Percentiles rank a stretch among this genome's conserved stretches.
phyloP scores from a whole-genome alignment of 2,329 filamentous ascomycete genomes.

The Pseudogymnoascus sp. region DNA sequence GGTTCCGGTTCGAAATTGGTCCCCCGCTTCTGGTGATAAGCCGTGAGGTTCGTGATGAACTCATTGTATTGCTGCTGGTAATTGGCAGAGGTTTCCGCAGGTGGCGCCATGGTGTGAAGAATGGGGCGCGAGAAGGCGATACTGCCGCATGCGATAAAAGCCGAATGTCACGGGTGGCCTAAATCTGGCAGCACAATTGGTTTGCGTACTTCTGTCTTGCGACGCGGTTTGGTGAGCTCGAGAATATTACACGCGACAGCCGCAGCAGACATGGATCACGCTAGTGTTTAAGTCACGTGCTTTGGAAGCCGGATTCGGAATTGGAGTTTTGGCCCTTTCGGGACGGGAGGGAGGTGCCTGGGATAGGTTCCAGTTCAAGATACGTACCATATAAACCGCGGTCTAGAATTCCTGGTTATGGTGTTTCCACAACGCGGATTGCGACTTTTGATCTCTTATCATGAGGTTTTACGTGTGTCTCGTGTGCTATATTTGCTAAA shows the following conservation, averaged over 20 bases:
- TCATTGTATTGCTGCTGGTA: slow-evolving; percentile 60
- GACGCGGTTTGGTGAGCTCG: slow-evolving; percentile 10
- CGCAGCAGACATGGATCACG: slow-evolving; percentile 10
- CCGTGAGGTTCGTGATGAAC: slow-evolving; percentile 67
- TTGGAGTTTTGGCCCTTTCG: not conserved
- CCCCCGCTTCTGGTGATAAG: slow-evolving; percentile 73
- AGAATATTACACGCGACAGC: slow-evolving; percentile 11
- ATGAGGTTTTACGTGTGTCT: not conserved
- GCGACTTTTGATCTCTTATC: not conserved
- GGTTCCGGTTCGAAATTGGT: slow-evolving; percentile 75
- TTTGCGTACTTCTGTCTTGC: slow-evolving; percentile 9
- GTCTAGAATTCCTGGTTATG: slow-evolving; percentile 6
- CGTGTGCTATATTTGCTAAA: not conserved
- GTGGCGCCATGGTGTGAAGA: not conserved
- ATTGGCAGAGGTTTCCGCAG: not conserved
- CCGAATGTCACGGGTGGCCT: not conserved
- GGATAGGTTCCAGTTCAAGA: not conserved
- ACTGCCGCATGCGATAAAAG: slow-evolving; percentile 10
- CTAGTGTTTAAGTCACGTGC: not conserved
- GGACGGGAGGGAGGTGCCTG: slow-evolving; percentile 3
- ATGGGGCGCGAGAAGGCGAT: not conserved
- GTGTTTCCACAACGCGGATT: not conserved
- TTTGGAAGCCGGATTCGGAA: not conserved
- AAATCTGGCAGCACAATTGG: slow-evolving; percentile 11
- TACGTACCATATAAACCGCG: not conserved